Conservation (phyloP, 352 stramenopile species). For the Globisporangium viniferum region DNA sequence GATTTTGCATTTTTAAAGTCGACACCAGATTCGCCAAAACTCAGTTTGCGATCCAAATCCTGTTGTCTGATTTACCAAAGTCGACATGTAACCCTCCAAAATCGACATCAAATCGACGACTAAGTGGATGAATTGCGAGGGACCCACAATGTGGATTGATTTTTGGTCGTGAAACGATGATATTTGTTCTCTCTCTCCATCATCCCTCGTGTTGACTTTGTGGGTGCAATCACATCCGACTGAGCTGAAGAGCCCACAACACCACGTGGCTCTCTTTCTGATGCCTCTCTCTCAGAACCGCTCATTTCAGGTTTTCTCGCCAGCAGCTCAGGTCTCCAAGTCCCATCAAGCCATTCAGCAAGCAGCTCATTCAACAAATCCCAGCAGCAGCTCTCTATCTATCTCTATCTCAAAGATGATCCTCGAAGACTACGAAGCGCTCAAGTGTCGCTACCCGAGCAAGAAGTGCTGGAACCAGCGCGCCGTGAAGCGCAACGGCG, state of each 20-base stretch:
- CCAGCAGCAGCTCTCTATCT: not conserved
- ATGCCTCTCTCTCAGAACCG: not conserved
- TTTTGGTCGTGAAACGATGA: too few species aligned
- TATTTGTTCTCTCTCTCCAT: too few species aligned
- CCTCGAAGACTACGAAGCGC: slow-evolving; percentile 18
- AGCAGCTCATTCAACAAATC: not conserved
- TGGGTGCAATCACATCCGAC: too few species aligned
- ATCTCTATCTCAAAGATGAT: not conserved
- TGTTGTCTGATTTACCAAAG: too few species aligned
- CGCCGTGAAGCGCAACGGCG: slow-evolving; percentile 79
- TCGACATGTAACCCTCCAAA: too few species aligned
- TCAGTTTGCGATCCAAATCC: too few species aligned
- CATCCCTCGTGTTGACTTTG: too few species aligned
- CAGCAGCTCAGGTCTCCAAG: not conserved
- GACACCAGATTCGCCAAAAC: not conserved
- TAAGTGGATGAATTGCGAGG: too few species aligned
- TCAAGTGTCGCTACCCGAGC: slow-evolving; percentile 79
- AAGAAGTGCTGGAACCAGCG: slow-evolving; percentile 81
- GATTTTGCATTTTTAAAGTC: not conserved
- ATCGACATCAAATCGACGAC: too few species aligned
- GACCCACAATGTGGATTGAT: too few species aligned
- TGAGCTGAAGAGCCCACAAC: too few species aligned
- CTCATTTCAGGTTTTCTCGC: slow-evolving; percentile 2
- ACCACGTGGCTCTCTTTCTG: not conserved
- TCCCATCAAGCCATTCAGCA: not conserved